Percentiles rank a stretch among this genome's conserved stretches.
phyloP scores from a whole-genome alignment of 73 alveolate species.

The Diophrys sp. region DNA sequence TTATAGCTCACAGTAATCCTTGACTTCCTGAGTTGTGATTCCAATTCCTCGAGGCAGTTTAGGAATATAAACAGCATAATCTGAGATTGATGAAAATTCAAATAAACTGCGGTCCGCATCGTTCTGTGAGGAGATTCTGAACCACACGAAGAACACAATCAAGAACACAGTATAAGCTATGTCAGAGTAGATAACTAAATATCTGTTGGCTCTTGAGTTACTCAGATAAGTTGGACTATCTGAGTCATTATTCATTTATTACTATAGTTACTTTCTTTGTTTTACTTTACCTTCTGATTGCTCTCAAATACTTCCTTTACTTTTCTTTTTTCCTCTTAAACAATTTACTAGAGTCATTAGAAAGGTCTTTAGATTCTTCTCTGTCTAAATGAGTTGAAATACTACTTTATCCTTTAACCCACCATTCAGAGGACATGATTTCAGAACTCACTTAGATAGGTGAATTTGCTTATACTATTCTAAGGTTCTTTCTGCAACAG shows the following conservation, averaged over 20 bases:
- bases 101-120: neutral
- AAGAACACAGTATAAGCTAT: slow-evolving; percentile 4
- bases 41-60: neutral
- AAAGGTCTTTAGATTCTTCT: no score
- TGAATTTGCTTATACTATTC: no score
- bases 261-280: neutral
- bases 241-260: neutral
- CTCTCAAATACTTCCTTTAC: neutral
- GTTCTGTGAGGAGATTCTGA: neutral
- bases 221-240: neutral
- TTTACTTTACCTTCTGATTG: neutral
- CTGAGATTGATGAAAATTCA: neutral
- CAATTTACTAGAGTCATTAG: no score
- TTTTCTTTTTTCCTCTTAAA: no score
- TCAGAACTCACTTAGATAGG: no score
- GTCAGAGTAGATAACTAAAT: slow-evolving; percentile 7
- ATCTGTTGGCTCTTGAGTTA: slow-evolving; percentile 1
- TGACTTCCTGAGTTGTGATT: slow-evolving; percentile 3
- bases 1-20: slow-evolving; percentile 4
- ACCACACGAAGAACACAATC: neutral
- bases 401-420: no score
- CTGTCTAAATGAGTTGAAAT: no score
- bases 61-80: neutral
- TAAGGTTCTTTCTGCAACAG: no score
- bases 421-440: no score